A percentile compares a stretch with the other conserved stretches of the same genome.
Evolutionary conservation across 78 protist species (phyloP).

Genomic region (Mastigamoeba balamuthi): DNA sequence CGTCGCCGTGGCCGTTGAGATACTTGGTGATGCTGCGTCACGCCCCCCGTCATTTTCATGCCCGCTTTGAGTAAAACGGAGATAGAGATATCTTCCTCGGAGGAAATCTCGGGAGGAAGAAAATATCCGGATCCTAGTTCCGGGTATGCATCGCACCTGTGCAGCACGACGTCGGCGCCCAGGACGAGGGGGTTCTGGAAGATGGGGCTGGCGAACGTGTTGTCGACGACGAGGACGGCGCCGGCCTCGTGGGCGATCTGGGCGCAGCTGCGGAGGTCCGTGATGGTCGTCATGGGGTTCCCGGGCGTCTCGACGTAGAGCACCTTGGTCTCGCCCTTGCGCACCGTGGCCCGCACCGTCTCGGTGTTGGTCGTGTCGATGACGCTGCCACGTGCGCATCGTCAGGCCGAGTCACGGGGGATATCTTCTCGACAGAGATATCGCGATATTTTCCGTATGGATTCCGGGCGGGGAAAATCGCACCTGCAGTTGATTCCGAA

Average conservation of each 20-base stretch:
- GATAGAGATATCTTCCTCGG: too few species aligned
- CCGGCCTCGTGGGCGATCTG: conserved; percentile 55
- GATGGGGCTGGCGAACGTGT: conserved; percentile 83
- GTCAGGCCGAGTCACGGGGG: too few species aligned
- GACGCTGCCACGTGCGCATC: background rate
- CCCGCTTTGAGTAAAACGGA: too few species aligned
- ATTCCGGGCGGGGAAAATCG: too few species aligned
- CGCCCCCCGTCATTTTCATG: too few species aligned
- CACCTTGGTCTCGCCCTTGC: conserved; percentile 8
- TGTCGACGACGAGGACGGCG: conserved; percentile 74
- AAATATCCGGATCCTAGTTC: too few species aligned
- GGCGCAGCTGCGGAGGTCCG: conserved; percentile 59
- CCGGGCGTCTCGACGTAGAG: conserved; percentile 89
- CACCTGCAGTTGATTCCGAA: background rate
- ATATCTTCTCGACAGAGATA: too few species aligned
- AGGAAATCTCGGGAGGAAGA: too few species aligned
- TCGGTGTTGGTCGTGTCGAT: background rate
- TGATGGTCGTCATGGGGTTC: conserved; percentile 73
- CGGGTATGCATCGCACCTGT: too few species aligned
- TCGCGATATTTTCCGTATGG: too few species aligned
- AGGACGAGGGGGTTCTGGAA: conserved; percentile 73
- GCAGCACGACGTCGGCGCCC: conserved; percentile 89
- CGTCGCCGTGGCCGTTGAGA: conserved; percentile 86
- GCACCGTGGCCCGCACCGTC: background rate
- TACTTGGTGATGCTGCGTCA: conserved; percentile 86